Conservation (phyloP, 225 moss, liverwort and hornwort species). For the Marchantia polymorpha region DNA sequence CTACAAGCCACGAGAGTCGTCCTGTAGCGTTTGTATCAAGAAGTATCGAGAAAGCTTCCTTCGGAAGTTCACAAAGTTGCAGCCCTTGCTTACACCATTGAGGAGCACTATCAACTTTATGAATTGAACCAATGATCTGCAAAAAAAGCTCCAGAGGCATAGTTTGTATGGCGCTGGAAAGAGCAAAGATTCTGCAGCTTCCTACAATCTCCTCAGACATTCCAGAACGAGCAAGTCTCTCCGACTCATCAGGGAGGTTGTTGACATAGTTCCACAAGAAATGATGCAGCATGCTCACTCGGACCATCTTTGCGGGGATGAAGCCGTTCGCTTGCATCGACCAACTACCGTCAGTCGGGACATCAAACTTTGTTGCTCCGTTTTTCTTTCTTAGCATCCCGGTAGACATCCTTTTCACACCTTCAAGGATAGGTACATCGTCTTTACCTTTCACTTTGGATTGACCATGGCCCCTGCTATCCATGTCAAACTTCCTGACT, state of each 20-base stretch:
- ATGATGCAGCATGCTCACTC: constrained; percentile 88
- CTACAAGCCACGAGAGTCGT: constrained; percentile 98
- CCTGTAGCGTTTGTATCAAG: constrained; percentile 70
- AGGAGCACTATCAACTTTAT: constrained; percentile 57
- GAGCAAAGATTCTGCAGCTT: constrained; percentile 72
- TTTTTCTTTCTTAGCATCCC: constrained; percentile 13
- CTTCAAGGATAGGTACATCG: constrained; percentile 66
- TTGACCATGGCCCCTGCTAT: constrained; percentile 75
- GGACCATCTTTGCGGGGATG: constrained; percentile 95
- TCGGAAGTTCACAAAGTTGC: constrained; percentile 79
- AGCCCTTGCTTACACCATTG: constrained; percentile 64
- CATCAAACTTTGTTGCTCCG: constrained; percentile 46
- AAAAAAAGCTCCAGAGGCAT: constrained; percentile 92
- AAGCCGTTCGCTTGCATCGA: constrained; percentile 91
- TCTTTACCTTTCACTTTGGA: constrained; percentile 64
- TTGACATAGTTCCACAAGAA: constrained; percentile 83
- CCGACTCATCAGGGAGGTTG: constrained; percentile 52
- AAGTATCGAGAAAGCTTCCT: constrained; percentile 49
- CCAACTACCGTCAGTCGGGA: constrained; percentile 45
- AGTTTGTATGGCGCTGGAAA: constrained; percentile 69
- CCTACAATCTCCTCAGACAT: constrained; percentile 53
- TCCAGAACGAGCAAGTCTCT: constrained; percentile 22
- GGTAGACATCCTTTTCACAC: constrained; percentile 60
- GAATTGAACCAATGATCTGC: constrained; percentile 78
- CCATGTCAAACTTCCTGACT: constrained; percentile 90